Base-by-base conservation (phyloP, 768 basidiomycete genomes). In the Collybia sp. region DNA sequence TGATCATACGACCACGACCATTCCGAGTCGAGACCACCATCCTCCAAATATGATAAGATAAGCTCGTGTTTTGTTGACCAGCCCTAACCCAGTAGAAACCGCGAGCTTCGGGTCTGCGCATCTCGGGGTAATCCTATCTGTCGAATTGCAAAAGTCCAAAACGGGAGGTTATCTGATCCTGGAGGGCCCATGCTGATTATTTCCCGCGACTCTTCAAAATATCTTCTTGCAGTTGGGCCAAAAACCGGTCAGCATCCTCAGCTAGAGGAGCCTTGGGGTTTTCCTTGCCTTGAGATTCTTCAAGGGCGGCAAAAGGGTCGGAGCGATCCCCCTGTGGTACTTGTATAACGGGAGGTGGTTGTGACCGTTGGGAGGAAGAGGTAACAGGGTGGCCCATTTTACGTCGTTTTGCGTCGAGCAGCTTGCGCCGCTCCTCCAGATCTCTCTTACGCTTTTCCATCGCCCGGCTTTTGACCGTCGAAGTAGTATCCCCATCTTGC, bases 361-460 rank as follows among this genome's bases (percentile, higher is more conserved):
- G 40, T n/a, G 33, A 19, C n/a, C 45, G 16, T 30, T 50, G 15
- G 36, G 47, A 11, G 6, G 32, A 42, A 31, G 50, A 45, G 13
- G 47, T 38, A 36, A 43, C 18, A 35, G 19, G 44, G 20, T 49
- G 45, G 32, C 53, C 48, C 37, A 52, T 54, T 63, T 87, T 90
- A 54, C 71, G 71, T 51, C 85, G 72, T 63, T 88, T 87, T 18
- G 82, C 83, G 38, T 85, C 83, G 17, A 89, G 52, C 49, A 79
- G 33, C 53, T 72, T 71, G 44, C 75, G 64, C 53, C 88, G 68
- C 56, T 87, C 84, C 58, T 88, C 88, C 1, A 88, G 53, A 46
- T 88, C 84, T 48, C 82, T 69, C 60, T 85, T 86, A 56, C 86
- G 70, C 65, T 88, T 89, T 63, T 84, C 82, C 71, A 77, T 70